phyloP scores from a whole-genome alignment of 2,329 filamentous ascomycete genomes.

The Cladophialophora psammophila region DNA sequence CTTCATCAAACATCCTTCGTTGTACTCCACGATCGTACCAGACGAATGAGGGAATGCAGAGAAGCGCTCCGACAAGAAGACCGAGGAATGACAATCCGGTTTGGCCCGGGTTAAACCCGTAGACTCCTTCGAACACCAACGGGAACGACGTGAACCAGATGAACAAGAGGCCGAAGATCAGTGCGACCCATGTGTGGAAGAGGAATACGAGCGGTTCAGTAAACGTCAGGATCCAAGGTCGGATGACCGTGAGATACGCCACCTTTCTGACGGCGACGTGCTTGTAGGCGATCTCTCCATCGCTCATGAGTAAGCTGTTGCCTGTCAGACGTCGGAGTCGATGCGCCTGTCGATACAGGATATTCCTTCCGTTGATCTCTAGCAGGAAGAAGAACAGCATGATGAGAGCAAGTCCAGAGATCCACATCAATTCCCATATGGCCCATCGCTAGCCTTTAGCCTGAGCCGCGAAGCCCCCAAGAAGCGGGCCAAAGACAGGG shows the following conservation, averaged over 20 bases:
- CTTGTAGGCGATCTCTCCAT: slow-evolving; percentile 48
- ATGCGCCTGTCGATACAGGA: slow-evolving; percentile 50
- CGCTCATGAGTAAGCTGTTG: slow-evolving; percentile 50
- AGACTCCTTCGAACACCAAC: slow-evolving; percentile 50
- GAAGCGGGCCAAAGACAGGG: slow-evolving; percentile 46
- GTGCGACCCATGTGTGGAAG: slow-evolving; percentile 53
- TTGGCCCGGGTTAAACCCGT: slow-evolving; percentile 18
- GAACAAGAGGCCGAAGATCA: slow-evolving; percentile 53
- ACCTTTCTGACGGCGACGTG: slow-evolving; percentile 50
- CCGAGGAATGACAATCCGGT: slow-evolving; percentile 46
- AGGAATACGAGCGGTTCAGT: slow-evolving; percentile 45
- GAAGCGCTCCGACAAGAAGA: slow-evolving; percentile 45
- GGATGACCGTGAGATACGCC: slow-evolving; percentile 51
- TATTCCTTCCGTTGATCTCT: slow-evolving; percentile 49
- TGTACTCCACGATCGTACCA: slow-evolving; percentile 36
- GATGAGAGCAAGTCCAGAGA: slow-evolving; percentile 49
- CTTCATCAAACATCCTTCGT: neutral
- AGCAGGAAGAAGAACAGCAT: slow-evolving; percentile 45
- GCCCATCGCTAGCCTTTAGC: slow-evolving; percentile 52
- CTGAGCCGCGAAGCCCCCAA: slow-evolving; percentile 53
- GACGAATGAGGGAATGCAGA: slow-evolving; percentile 51
- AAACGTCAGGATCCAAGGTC: slow-evolving; percentile 53
- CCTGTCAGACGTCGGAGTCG: slow-evolving; percentile 50
- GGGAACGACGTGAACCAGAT: slow-evolving; percentile 56
- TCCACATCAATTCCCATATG: slow-evolving; percentile 52